These are phyloP conservation scores for Ophiostoma novo-ulmi DNA, from an alignment of 2,329 filamentous ascomycete species.

Conservation along the genomic window DNA sequence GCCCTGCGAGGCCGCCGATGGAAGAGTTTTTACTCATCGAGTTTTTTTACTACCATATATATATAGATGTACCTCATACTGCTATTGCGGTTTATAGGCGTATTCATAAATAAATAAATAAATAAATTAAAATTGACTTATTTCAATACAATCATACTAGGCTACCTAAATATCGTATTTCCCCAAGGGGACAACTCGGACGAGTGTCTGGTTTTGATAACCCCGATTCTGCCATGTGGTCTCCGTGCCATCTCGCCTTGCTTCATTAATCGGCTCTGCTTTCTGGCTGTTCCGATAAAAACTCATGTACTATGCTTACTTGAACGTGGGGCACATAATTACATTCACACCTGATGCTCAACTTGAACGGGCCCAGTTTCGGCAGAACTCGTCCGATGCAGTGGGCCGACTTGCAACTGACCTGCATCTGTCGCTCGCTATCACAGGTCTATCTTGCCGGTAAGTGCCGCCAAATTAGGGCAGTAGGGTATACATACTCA, in stretches of 20 bases:
- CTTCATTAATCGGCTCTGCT: neutral
- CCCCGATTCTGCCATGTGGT: neutral
- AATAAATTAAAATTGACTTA: too few relatives aligned
- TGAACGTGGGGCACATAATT: neutral
- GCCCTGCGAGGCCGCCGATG: too few relatives aligned
- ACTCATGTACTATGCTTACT: neutral
- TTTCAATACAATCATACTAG: too few relatives aligned
- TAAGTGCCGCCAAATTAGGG: neutral
- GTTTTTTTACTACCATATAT: too few relatives aligned
- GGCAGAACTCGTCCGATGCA: slow-evolving; percentile 25
- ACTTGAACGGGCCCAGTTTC: slow-evolving; percentile 17
- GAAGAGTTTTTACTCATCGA: too few relatives aligned
- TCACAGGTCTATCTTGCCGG: slow-evolving; percentile 9
- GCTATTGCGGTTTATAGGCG: too few relatives aligned
- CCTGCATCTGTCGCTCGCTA: neutral
- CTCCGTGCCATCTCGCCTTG: neutral
- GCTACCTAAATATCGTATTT: neutral
- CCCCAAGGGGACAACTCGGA: neutral
- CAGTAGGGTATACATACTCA: neutral
- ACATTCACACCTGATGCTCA: neutral
- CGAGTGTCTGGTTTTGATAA: neutral
- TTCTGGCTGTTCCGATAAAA: neutral
- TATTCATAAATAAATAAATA: too few relatives aligned
- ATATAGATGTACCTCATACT: too few relatives aligned
- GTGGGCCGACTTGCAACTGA: slow-evolving; percentile 7